Conservation (phyloP, 768 basidiomycete genomes). For the Imleria badia region DNA sequence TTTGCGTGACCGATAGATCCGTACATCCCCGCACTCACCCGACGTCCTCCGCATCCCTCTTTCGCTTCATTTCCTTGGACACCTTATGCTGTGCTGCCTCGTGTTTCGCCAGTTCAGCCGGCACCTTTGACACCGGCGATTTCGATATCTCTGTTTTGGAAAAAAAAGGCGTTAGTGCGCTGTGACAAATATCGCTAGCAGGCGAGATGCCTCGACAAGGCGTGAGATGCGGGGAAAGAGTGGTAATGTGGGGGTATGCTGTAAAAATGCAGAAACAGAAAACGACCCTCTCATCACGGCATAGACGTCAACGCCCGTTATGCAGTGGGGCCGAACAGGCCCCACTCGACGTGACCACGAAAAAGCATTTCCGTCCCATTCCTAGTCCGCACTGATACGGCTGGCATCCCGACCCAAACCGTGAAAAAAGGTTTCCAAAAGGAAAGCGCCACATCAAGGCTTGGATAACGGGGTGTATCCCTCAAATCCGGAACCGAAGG, state of each 20-base stretch:
- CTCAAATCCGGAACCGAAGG: slow-evolving; percentile 7
- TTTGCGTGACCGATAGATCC: too few species aligned
- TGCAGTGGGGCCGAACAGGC: too few species aligned
- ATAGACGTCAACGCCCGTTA: too few species aligned
- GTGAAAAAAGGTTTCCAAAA: background rate
- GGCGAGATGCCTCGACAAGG: too few species aligned
- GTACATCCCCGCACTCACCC: slow-evolving; percentile 33
- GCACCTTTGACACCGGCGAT: slow-evolving; percentile 88
- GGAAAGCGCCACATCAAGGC: background rate
- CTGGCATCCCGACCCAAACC: background rate
- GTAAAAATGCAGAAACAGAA: background rate
- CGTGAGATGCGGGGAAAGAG: slow-evolving; percentile 13
- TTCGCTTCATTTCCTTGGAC: slow-evolving; percentile 93
- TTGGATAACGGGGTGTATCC: too few species aligned
- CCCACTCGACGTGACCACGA: too few species aligned
- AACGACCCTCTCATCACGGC: background rate
- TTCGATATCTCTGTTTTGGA: slow-evolving; percentile 77
- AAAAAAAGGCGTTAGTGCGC: slow-evolving; percentile 15
- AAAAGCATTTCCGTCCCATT: background rate
- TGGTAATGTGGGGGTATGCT: slow-evolving; percentile 1
- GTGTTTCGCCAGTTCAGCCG: slow-evolving; percentile 85
- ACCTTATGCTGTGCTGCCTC: slow-evolving; percentile 90
- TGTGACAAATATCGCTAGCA: background rate
- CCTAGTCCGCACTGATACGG: too few species aligned
- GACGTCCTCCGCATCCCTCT: slow-evolving; percentile 80